phyloP scores from a whole-genome alignment of 139 green algal genomes.

The Limnomonas spitsbergensis region DNA sequence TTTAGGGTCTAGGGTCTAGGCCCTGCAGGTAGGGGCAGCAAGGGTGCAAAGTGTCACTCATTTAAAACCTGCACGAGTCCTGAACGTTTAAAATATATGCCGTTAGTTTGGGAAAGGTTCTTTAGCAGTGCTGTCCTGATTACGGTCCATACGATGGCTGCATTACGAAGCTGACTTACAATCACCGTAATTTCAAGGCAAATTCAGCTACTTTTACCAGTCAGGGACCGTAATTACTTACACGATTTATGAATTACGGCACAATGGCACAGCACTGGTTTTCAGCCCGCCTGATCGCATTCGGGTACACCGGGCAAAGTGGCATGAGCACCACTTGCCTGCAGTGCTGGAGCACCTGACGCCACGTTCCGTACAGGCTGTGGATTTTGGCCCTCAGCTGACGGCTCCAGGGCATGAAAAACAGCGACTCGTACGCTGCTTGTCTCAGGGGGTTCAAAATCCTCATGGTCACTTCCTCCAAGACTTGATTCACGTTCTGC shows the following conservation, averaged over 20 bases:
- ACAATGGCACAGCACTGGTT: too few species aligned
- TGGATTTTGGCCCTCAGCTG: neutral
- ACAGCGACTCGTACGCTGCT: neutral
- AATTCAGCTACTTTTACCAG: too few species aligned
- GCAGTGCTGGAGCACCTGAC: neutral
- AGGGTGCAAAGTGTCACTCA: neutral
- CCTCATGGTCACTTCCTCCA: neutral
- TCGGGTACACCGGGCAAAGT: too few species aligned
- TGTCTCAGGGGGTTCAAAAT: neutral
- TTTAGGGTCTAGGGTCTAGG: neutral
- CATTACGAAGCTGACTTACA: too few species aligned
- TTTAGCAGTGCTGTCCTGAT: too few species aligned
- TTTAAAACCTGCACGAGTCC: neutral
- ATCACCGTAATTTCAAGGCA: too few species aligned
- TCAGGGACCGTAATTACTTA: too few species aligned
- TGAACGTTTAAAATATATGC: neutral
- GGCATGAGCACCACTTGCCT: too few species aligned
- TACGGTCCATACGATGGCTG: too few species aligned
- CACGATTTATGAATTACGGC: too few species aligned
- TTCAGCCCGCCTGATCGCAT: too few species aligned
- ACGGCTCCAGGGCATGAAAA: neutral
- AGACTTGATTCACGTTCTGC: neutral
- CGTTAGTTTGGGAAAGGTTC: neutral
- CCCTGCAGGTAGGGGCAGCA: neutral
- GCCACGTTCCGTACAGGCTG: too few species aligned